phyloP scores from a whole-genome alignment of 2,329 filamentous ascomycete genomes.

The Alternaria solani region DNA sequence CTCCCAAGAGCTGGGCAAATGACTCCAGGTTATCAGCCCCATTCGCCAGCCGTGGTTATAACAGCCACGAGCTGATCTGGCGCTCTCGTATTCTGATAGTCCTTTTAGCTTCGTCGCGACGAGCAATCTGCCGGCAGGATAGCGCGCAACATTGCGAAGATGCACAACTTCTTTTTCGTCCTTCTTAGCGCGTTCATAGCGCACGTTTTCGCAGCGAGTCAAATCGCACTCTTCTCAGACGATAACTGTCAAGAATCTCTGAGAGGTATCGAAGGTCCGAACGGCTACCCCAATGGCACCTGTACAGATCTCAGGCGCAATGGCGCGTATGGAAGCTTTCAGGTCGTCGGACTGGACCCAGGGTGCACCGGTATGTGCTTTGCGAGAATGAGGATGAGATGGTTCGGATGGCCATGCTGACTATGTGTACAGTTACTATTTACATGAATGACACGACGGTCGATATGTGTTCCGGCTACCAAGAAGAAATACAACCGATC shows the following conservation, averaged over 20 bases:
- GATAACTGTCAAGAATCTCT: conserved; percentile 18
- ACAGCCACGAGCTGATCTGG: conserved; percentile 4
- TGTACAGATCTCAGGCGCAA: conserved; percentile 25
- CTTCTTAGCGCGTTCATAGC: not conserved
- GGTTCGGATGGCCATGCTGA: not conserved
- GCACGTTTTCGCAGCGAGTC: conserved; percentile 2
- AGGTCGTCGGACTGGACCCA: conserved; percentile 33
- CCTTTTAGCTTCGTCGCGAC: not conserved
- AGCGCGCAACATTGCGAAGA: not conserved
- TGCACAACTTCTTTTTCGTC: conserved; percentile 1
- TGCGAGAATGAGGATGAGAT: not conserved
- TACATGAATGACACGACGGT: conserved; percentile 11
- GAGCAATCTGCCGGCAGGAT: not conserved
- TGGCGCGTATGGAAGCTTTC: conserved; percentile 29
- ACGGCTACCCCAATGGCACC: conserved; percentile 28
- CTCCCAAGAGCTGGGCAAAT: conserved; percentile 4
- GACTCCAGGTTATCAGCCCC: not conserved
- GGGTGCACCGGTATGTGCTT: conserved; percentile 34
- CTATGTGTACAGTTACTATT: conserved; percentile 4
- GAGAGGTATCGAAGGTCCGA: conserved; percentile 20
- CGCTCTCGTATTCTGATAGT: conserved; percentile 2
- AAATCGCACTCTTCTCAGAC: conserved; percentile 23
- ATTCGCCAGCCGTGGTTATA: conserved; percentile 3
- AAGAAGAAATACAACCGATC: conserved; percentile 12
- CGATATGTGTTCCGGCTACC: conserved; percentile 11